phyloP scores from a whole-genome alignment of 2,329 filamentous ascomycete genomes.

The Catunica adiposa region DNA sequence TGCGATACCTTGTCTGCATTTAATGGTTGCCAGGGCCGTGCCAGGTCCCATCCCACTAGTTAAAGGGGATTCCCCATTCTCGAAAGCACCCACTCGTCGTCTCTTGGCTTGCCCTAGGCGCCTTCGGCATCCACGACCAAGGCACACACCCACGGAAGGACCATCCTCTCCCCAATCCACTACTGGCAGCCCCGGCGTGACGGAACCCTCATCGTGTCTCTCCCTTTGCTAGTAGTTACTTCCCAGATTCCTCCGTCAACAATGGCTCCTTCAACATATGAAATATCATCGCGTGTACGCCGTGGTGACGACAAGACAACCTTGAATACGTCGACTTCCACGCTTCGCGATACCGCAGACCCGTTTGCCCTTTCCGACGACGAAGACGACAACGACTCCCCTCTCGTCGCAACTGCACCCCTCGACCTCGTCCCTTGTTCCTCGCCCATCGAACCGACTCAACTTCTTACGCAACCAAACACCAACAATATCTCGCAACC shows the following conservation, averaged over 20 bases:
- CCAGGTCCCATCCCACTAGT: background rate
- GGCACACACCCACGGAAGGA: background rate
- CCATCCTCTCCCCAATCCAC: background rate
- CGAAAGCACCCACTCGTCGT: background rate
- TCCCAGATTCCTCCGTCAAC: too few relatives aligned
- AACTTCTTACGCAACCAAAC: conserved; percentile 22
- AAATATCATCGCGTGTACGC: too few relatives aligned
- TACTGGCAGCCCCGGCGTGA: too few relatives aligned
- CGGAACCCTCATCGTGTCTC: too few relatives aligned
- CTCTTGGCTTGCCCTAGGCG: background rate
- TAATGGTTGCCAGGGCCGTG: background rate
- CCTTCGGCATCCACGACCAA: background rate
- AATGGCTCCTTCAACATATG: too few relatives aligned
- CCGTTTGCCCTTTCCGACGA: background rate
- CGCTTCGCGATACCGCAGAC: background rate
- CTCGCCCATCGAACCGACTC: conserved; percentile 29
- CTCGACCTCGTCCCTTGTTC: conserved; percentile 27
- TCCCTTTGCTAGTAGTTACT: too few relatives aligned
- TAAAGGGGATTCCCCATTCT: background rate
- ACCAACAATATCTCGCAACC: background rate
- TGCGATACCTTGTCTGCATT: background rate
- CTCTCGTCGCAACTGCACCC: conserved; percentile 18
- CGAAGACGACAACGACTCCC: conserved; percentile 16
- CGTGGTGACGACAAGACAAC: too few relatives aligned
- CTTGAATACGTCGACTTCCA: too few relatives aligned